These are phyloP conservation scores for Colletotrichum tamarilloi DNA, from an alignment of 2,329 filamentous ascomycete genomes.

Conservation along the genomic window DNA sequence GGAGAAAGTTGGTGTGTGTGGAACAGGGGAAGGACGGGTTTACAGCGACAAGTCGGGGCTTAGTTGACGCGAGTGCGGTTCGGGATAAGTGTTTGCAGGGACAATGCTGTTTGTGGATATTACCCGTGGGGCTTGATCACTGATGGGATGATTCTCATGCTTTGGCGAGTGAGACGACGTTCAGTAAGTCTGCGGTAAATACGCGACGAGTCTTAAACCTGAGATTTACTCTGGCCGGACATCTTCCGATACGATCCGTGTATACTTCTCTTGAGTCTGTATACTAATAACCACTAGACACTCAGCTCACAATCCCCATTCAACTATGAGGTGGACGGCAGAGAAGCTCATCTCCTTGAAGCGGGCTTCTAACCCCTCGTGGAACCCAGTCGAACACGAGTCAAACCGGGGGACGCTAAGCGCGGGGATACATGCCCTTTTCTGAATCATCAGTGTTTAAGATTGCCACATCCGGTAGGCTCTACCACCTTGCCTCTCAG, in stretches of 20 bases:
- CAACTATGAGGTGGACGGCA: not conserved
- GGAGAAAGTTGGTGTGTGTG: not conserved
- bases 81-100: not conserved
- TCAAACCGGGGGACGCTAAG: slow-evolving; percentile 22
- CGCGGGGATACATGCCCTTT: slow-evolving; percentile 28
- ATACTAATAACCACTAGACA: not conserved
- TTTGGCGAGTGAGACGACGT: not conserved
- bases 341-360: slow-evolving; percentile 1
- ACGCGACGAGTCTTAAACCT: too few relatives aligned
- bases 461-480: not conserved
- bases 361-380: slow-evolving; percentile 2
- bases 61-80: not conserved
- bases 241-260: not conserved
- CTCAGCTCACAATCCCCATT: not conserved
- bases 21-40: not conserved
- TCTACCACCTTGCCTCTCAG: not conserved
- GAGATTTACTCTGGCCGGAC: not conserved
- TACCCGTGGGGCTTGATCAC: not conserved
- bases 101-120: not conserved
- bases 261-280: not conserved
- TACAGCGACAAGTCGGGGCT: not conserved
- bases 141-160: not conserved
- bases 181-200: too few relatives aligned
- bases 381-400: slow-evolving; percentile 22
- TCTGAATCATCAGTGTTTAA: not conserved